Evolutionary conservation across 306 rosid genomes (phyloP).

Genomic region (Glycine soja): DNA sequence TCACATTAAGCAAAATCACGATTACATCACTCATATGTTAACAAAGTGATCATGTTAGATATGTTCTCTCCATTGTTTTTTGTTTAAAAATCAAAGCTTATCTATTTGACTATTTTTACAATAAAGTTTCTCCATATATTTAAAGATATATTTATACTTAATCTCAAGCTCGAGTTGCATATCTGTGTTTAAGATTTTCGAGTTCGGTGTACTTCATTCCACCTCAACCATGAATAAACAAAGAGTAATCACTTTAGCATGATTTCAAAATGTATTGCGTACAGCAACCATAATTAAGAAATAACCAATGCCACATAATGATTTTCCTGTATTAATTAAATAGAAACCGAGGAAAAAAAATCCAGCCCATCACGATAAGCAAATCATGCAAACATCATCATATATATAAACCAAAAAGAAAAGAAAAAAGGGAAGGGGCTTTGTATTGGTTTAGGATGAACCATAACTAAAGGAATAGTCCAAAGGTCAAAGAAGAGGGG

Average conservation of each 20-base stretch:
- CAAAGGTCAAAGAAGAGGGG: neutral
- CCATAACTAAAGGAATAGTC: neutral
- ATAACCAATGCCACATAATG: neutral
- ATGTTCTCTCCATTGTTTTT: no score
- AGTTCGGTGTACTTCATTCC: neutral
- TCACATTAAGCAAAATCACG: no score
- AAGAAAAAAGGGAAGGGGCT: no score
- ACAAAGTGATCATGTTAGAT: neutral
- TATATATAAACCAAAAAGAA: neutral
- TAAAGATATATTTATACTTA: neutral
- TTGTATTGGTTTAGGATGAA: neutral
- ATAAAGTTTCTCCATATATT: neutral
- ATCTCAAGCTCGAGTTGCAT: neutral
- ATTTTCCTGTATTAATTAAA: neutral
- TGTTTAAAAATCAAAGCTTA: no score
- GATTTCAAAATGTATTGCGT: neutral
- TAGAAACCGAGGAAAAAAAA: neutral
- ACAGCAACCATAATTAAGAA: neutral
- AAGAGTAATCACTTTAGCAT: neutral
- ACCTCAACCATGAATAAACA: neutral
- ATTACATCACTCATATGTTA: neutral
- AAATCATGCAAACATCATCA: slow-evolving; percentile 16
- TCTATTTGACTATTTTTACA: neutral
- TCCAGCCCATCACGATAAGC: neutral
- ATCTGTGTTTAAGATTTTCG: neutral